Conservation (phyloP, 208 protist genomes). For the Leishmania aethiopica region DNA sequence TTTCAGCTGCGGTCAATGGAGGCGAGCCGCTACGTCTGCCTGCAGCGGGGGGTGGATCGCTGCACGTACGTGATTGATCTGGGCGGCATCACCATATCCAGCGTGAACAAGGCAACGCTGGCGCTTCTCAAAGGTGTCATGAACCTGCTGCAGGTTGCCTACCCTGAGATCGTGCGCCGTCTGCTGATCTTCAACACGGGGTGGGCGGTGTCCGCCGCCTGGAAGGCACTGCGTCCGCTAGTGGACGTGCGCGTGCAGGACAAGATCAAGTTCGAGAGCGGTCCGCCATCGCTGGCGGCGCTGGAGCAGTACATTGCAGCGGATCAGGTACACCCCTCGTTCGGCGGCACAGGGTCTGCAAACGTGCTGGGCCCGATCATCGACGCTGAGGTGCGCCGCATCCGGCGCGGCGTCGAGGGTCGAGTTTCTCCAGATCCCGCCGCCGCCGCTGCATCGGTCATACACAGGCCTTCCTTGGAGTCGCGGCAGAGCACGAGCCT, state of each 20-base stretch:
- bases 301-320: slow-evolving; percentile 49
- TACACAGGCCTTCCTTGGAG: neutral
- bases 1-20: slow-evolving; percentile 74
- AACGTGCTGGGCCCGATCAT: slow-evolving; percentile 45
- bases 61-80: slow-evolving; percentile 83
- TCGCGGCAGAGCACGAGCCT: slow-evolving; percentile 10
- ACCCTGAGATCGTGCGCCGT: slow-evolving; percentile 80
- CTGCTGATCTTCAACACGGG: slow-evolving; percentile 83
- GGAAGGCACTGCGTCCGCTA: slow-evolving; percentile 77
- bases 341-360: slow-evolving; percentile 40
- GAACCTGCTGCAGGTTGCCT: slow-evolving; percentile 70
- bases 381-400: slow-evolving; percentile 35
- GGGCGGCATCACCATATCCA: slow-evolving; percentile 59
- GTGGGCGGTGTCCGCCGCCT: slow-evolving; percentile 73
- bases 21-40: slow-evolving; percentile 47
- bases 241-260: slow-evolving; percentile 74
- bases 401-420: slow-evolving; percentile 6
- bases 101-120: slow-evolving; percentile 53
- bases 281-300: slow-evolving; percentile 36
- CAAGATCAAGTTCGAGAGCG: slow-evolving; percentile 79
- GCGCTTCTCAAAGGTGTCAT: slow-evolving; percentile 56
- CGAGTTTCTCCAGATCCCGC: neutral
- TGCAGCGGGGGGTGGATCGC: slow-evolving; percentile 47
- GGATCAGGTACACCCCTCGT: slow-evolving; percentile 57
- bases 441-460: neutral